Evolutionary conservation across 2,329 filamentous ascomycete genomes (phyloP).

Genomic region (Calonectria pauciramosa): DNA sequence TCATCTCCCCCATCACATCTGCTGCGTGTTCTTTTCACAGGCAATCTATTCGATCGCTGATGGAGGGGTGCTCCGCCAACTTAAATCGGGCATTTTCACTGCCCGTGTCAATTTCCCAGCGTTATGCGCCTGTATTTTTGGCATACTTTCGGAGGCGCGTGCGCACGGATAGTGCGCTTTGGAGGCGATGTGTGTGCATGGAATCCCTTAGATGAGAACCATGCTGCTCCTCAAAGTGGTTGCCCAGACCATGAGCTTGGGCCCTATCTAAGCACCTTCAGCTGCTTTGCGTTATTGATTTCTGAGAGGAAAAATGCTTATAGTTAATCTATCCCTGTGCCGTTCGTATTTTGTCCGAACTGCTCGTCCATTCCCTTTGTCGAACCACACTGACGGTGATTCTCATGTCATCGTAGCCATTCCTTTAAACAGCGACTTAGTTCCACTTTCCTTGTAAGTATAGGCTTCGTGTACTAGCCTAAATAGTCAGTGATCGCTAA

Average conservation of each 20-base stretch:
- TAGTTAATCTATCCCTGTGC: neutral
- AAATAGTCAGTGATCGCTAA: neutral
- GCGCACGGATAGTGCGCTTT: neutral
- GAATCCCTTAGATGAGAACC: neutral
- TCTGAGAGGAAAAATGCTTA: neutral
- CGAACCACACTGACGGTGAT: neutral
- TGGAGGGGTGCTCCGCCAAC: neutral
- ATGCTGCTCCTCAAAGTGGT: neutral
- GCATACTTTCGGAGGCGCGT: neutral
- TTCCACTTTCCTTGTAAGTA: neutral
- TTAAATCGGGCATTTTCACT: neutral
- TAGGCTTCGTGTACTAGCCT: neutral
- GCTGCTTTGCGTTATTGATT: neutral
- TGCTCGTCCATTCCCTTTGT: neutral
- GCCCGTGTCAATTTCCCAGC: slow-evolving; percentile 1
- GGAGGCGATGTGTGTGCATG: neutral
- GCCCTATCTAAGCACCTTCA: neutral
- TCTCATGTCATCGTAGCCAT: neutral
- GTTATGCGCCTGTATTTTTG: slow-evolving; percentile 1
- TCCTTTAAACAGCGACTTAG: neutral
- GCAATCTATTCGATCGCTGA: neutral
- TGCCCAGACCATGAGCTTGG: neutral
- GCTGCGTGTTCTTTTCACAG: neutral
- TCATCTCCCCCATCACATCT: neutral
- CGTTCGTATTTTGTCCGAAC: neutral